phyloP scores from a whole-genome alignment of 2,329 filamentous ascomycete genomes.

The Calonectria honghensis region DNA sequence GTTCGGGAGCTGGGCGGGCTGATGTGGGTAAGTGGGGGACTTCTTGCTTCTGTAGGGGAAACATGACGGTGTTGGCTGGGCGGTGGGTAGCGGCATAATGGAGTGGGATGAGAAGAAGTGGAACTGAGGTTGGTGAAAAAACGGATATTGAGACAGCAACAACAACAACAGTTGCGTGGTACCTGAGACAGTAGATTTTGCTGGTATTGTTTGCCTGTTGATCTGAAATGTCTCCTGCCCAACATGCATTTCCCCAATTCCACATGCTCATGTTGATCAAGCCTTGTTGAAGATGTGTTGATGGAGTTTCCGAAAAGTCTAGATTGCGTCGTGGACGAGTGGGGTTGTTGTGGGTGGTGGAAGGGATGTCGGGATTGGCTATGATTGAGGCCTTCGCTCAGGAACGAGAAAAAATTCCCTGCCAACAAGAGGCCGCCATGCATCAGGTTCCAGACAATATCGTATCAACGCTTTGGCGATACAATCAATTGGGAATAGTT shows the following conservation, averaged over 20 bases:
- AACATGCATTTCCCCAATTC: conserved; percentile 5
- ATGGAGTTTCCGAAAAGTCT: conserved; percentile 31
- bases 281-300: conserved; percentile 18
- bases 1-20: conserved; percentile 52
- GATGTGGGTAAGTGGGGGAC: conserved; percentile 51
- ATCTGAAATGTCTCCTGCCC: background rate
- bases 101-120: conserved; percentile 34
- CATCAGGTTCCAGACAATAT: conserved; percentile 28
- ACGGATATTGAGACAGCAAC: conserved; percentile 9
- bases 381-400: conserved; percentile 11
- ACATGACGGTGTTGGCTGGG: conserved; percentile 45
- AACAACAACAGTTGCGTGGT: background rate
- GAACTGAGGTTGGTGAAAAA: conserved; percentile 16
- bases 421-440: conserved; percentile 21
- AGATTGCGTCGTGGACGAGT: conserved; percentile 35
- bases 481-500: conserved; percentile 14
- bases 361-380: conserved; percentile 35
- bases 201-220: background rate
- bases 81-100: conserved; percentile 53
- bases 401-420: conserved; percentile 26
- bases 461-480: conserved; percentile 33
- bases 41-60: conserved; percentile 48
- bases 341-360: conserved; percentile 23
- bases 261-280: background rate
- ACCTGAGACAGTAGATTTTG: conserved; percentile 6